A percentile compares a stretch with the other conserved stretches of the same genome.
phyloP scores from a whole-genome alignment of 371 early-diverging fungal genomes.

The Mucor ambiguus region DNA sequence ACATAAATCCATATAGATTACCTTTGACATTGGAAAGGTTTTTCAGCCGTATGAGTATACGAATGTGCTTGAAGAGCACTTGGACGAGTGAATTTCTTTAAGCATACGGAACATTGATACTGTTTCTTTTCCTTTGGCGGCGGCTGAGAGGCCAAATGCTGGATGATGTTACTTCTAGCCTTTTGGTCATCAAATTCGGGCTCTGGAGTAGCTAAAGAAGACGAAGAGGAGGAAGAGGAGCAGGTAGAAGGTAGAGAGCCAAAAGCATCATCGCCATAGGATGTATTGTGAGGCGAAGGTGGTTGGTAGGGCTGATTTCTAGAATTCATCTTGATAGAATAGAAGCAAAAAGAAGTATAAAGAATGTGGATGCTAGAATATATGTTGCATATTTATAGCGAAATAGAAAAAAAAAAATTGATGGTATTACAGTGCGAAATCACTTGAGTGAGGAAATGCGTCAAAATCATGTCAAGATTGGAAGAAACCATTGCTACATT shows the following conservation, averaged over 20 bases:
- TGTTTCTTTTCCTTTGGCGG: conserved; percentile 8
- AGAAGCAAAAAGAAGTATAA: conserved; percentile 1
- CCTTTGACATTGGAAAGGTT: conserved; percentile 65
- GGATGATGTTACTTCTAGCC: background rate
- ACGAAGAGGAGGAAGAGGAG: background rate
- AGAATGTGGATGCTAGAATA: background rate
- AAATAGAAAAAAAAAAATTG: background rate
- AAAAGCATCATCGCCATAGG: background rate
- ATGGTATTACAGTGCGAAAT: background rate
- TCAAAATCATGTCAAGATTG: conserved; percentile 1
- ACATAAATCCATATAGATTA: background rate
- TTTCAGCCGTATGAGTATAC: conserved; percentile 79
- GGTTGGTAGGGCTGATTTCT: background rate
- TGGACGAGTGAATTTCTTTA: conserved; percentile 76
- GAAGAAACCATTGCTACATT: background rate
- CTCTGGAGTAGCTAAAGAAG: background rate
- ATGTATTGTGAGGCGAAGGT: background rate
- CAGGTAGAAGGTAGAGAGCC: background rate
- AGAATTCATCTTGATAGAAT: background rate
- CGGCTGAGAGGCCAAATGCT: background rate
- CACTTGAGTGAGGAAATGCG: background rate
- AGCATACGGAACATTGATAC: conserved; percentile 59
- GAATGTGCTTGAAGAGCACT: conserved; percentile 75
- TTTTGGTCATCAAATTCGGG: background rate
- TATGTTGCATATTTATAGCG: background rate